A percentile compares a stretch with the other conserved stretches of the same genome.
Conservation (phyloP, 1,284 basidiomycete species). For the Sanguinoderma infundibulare region DNA sequence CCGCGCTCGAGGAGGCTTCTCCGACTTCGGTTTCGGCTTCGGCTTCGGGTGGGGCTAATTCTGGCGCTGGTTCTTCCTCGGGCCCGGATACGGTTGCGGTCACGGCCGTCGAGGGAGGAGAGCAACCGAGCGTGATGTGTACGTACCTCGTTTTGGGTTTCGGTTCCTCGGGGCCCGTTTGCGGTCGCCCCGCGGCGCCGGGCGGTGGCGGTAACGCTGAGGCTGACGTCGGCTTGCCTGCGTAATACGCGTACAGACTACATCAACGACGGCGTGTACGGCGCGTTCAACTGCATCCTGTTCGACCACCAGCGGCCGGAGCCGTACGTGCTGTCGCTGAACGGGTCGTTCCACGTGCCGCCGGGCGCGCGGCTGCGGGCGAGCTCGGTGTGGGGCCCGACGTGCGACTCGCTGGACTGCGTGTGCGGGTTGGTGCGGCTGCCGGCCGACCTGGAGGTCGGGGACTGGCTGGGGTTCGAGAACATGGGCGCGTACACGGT, state of each 20-base stretch:
- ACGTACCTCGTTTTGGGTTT: slow-evolving; percentile 51
- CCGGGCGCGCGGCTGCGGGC: slow-evolving; percentile 48
- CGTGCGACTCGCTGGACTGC: slow-evolving; percentile 82
- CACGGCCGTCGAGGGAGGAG: slow-evolving; percentile 38
- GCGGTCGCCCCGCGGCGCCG: background rate
- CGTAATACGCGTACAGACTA: slow-evolving; percentile 65
- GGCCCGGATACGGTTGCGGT: background rate
- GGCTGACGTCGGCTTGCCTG: background rate
- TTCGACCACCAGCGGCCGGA: slow-evolving; percentile 80
- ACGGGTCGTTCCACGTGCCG: slow-evolving; percentile 49
- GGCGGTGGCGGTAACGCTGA: background rate
- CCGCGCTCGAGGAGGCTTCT: background rate
- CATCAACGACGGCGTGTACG: slow-evolving; percentile 98
- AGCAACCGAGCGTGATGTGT: slow-evolving; percentile 83
- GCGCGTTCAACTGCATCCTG: slow-evolving; percentile 93
- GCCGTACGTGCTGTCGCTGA: slow-evolving; percentile 63
- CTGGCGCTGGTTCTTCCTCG: background rate
- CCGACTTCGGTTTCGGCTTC: background rate
- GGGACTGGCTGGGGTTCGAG: slow-evolving; percentile 82
- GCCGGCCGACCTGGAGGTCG: slow-evolving; percentile 60
- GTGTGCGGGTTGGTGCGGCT: slow-evolving; percentile 54
- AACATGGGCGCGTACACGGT: slow-evolving; percentile 85
- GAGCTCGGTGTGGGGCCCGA: slow-evolving; percentile 72
- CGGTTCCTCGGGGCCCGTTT: background rate
- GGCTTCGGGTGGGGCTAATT: background rate